Evolutionary conservation across 805 yeast species (phyloP).

Genomic region (Sporopachydermia quercuum): DNA sequence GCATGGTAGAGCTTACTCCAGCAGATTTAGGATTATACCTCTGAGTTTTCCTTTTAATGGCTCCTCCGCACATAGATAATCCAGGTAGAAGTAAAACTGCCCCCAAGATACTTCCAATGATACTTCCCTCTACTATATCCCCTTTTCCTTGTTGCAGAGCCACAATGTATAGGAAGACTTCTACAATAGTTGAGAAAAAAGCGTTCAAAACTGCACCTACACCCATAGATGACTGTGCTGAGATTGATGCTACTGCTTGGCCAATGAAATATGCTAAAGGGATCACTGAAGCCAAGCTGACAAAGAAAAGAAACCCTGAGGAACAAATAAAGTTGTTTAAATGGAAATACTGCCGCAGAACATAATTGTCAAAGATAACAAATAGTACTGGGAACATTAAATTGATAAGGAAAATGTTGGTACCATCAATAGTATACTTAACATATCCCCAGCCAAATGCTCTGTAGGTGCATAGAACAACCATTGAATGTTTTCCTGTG

Average conservation of each 20-base stretch:
- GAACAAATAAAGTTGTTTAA: slow-evolving; percentile 34
- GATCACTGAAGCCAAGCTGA: slow-evolving; percentile 71
- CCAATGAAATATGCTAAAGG: slow-evolving; percentile 96
- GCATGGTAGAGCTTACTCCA: slow-evolving; percentile 93
- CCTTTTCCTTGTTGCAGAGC: slow-evolving; percentile 81
- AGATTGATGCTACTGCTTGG: slow-evolving; percentile 97
- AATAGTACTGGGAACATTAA: slow-evolving; percentile 65
- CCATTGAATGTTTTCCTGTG: slow-evolving; percentile 29
- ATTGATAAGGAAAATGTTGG: slow-evolving; percentile 84
- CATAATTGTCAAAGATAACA: slow-evolving; percentile 65
- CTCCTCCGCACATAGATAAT: slow-evolving; percentile 95
- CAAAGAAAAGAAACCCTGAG: slow-evolving; percentile 50
- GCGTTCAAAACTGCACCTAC: slow-evolving; percentile 97
- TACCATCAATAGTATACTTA: slow-evolving; percentile 92
- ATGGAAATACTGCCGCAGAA: slow-evolving; percentile 35
- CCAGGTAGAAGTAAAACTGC: slow-evolving; percentile 90
- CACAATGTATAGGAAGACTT: slow-evolving; percentile 81
- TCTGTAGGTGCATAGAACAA: slow-evolving; percentile 80
- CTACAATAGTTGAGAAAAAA: slow-evolving; percentile 91
- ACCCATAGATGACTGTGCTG: slow-evolving; percentile 98
- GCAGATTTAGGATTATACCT: slow-evolving; percentile 93
- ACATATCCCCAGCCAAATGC: slow-evolving; percentile 88
- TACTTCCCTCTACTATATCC: slow-evolving; percentile 83
- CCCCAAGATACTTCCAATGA: slow-evolving; percentile 86
- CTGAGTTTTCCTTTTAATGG: slow-evolving; percentile 81